Base-by-base conservation (phyloP, 1,284 basidiomycete genomes). In the Cerioporus squamosus region DNA sequence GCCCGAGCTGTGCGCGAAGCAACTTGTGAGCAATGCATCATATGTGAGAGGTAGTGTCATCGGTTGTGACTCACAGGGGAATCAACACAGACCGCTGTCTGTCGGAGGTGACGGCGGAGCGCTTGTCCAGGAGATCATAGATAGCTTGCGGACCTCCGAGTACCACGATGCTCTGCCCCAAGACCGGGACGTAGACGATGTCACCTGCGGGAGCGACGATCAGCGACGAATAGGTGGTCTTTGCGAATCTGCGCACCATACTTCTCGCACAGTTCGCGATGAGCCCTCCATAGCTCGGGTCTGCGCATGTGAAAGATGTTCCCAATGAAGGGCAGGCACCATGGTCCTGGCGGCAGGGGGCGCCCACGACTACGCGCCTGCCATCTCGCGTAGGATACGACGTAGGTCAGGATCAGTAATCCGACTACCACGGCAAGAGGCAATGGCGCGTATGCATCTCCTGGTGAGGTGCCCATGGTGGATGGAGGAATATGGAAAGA, bases 1-100 rank as follows among this genome's bases (percentile, higher is more conserved):
- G 55, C 52, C 33, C 55, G 62, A 3, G 59, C 67, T 46, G 66
- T 54, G 22, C 10, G 12, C 67, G 49, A 26, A 17, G 8, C n/a
- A n/a, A n/a, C 3, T 15, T 10, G 38, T n/a, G 5, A 20, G 4
- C 8, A 15, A 40, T 15, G 15, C 39, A 40, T n/a, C n/a, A n/a
- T n/a, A 40, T 18, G 39, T 5, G 40, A 26, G 22, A 12, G 24
- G 38, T 26, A 15, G 44, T 29, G 48, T 38, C 31, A 20, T 5
- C 36, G 5, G 40, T 23, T 15, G 29, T 51, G 4, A 24, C 22
- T 5, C 33, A 58, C 56, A 58, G 22, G 0, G 44, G 18, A 15
- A 58, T 36, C 29, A 58, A 18, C 3, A 20, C 49, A 20, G 23
- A 36, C 36, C 36, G 24, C 18, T 23, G 18, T 20, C 56, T 43